Percentiles rank a stretch among this genome's conserved stretches.
Evolutionary conservation across 495 filamentous ascomycete species (phyloP).

Genomic region (Penicillium ochrochloron): DNA sequence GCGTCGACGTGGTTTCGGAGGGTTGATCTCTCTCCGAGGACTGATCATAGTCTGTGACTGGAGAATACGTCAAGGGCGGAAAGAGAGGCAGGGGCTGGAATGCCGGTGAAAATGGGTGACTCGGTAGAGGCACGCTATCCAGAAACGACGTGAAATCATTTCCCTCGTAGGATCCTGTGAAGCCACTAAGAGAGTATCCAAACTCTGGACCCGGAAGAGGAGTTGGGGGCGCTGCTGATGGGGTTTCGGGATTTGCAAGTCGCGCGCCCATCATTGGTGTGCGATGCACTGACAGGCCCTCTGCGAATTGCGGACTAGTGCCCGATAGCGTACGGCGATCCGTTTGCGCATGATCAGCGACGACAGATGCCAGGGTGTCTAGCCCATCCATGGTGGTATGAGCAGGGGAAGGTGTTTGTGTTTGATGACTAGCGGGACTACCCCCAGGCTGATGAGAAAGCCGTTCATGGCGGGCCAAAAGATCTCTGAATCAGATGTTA

Average conservation of each 20-base stretch:
- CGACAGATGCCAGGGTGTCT: constrained; percentile 42
- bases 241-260: constrained; percentile 21
- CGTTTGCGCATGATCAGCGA: constrained; percentile 31
- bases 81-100: constrained; percentile 48
- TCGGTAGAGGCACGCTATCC: constrained; percentile 47
- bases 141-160: constrained; percentile 49
- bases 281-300: constrained; percentile 20
- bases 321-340: constrained; percentile 14
- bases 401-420: constrained; percentile 28
- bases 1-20: constrained; percentile 30
- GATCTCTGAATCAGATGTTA: constrained; percentile 31
- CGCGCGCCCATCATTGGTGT: constrained; percentile 20
- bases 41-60: constrained; percentile 37
- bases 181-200: constrained; percentile 34
- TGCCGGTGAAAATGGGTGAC: constrained; percentile 45
- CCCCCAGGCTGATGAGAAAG: constrained; percentile 35
- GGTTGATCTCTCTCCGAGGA: constrained; percentile 25
- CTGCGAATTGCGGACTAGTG: constrained; percentile 17
- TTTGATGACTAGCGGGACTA: constrained; percentile 22
- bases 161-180: constrained; percentile 33
- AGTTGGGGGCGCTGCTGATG: constrained; percentile 26
- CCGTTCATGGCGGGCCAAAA: constrained; percentile 44
- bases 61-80: constrained; percentile 38
- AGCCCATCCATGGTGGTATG: constrained; percentile 35
- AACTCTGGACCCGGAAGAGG: constrained; percentile 31